These are phyloP conservation scores for Alternaria atra DNA, from an alignment of 2,329 filamentous ascomycete species.

Conservation along the genomic window DNA sequence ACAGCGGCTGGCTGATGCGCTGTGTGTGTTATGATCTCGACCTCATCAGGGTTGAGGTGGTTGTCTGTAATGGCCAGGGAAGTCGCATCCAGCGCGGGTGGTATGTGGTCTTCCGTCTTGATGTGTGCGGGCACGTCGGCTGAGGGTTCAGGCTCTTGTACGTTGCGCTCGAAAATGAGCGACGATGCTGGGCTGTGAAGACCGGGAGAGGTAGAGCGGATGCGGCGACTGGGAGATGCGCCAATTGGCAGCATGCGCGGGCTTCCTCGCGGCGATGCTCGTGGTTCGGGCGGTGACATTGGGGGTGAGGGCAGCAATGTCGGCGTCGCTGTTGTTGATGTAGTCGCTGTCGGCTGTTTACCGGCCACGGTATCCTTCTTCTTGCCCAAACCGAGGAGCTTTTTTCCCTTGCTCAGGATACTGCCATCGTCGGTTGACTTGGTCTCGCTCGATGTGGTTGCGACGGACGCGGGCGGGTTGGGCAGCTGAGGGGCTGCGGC, in stretches of 20 bases:
- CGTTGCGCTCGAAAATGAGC: constrained; percentile 91
- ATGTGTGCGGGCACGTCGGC: constrained; percentile 93
- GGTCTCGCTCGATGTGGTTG: constrained; percentile 29
- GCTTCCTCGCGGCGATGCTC: constrained; percentile 48
- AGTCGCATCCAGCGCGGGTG: constrained; percentile 87
- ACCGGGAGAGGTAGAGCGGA: constrained; percentile 75
- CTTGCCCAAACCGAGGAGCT: constrained; percentile 49
- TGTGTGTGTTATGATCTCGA: constrained; percentile 90
- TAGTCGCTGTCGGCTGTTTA: constrained; percentile 19
- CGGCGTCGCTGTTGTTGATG: constrained; percentile 27
- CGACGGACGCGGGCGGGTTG: constrained; percentile 25
- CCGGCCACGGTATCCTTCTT: constrained; percentile 40
- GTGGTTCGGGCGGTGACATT: constrained; percentile 38
- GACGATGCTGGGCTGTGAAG: constrained; percentile 80
- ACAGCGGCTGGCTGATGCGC: constrained; percentile 81
- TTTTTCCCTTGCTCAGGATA: constrained; percentile 48
- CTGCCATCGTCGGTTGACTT: constrained; percentile 36
- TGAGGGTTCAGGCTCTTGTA: constrained; percentile 82
- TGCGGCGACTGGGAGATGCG: constrained; percentile 70
- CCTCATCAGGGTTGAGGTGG: constrained; percentile 83
- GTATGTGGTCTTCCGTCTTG: constrained; percentile 92
- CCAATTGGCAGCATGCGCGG: constrained; percentile 47
- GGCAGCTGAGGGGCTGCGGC: constrained; percentile 15
- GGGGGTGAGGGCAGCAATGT: constrained; percentile 45
- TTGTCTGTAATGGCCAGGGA: constrained; percentile 91